Evolutionary conservation across 2,329 filamentous ascomycete genomes (phyloP), one percentile per base, ranked within the genome.

Genomic region (Fonsecaea nubica): DNA sequence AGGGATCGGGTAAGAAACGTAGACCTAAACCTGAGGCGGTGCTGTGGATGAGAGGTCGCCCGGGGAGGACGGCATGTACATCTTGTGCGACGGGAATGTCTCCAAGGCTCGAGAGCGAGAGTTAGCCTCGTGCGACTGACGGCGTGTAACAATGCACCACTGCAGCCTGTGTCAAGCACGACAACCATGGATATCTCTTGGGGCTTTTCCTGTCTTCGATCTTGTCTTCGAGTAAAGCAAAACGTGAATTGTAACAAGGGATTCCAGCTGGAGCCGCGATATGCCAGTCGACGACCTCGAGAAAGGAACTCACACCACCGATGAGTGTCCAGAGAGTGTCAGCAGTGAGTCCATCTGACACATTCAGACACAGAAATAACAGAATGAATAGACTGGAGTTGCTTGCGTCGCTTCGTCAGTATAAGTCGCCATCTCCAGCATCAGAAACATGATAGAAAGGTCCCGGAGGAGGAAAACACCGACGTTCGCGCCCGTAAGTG

Each of bases 91-190:
- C 45, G 12, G 15, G 8, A 25, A 12, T 30, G 21, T 30, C 21
- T 50, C 45, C 45, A 50, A 50, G 45, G 8, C 45, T 50, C 45
- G 8, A 50, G 45, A 30, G 30, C 45, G 18, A 50, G 21, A 50
- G 45, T 50, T 50, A 12, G 45, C 45, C 45, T 50, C 45, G 45
- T 50, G 45, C 45, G 45, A 25, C 45, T 50, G 30, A 18, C 45
- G 2, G 45, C 21, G 45, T 50, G 45, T 50, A 50, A 50, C 45
- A 50, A 50, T 50, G 6, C 8, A 50, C 45, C 7, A 50, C 1
- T 12, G 21, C 45, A 25, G 21, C 45, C 45, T 25, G 6, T 13
- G 12, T 25, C 21, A 30, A 12, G 18, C 18, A 12, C 45, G 21
- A 13, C n/a, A 50, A 21, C 2, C 45, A 50, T 50, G 10, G 9